Evolutionary conservation across 208 protist species (phyloP).

Genomic region (Wallacemonas sp.): DNA sequence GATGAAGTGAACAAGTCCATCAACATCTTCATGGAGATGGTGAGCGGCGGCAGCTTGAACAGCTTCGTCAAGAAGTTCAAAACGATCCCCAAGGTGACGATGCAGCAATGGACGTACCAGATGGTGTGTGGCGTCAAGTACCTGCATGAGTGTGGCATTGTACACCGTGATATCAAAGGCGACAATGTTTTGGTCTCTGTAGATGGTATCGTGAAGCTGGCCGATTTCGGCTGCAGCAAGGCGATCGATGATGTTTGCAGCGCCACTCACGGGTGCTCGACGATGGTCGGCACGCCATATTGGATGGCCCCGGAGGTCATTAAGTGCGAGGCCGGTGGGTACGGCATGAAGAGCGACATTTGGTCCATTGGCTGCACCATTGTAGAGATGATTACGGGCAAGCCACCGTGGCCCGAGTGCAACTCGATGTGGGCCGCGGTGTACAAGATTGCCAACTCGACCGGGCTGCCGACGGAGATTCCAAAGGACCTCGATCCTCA

Average conservation of each 20-base stretch:
- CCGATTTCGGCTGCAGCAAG: conserved; percentile 93
- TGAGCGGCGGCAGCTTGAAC: conserved; percentile 80
- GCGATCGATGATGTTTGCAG: conserved; percentile 83
- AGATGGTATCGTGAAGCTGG: conserved; percentile 88
- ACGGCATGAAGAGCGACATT: conserved; percentile 93
- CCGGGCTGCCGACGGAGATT: conserved; percentile 83
- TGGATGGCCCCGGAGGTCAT: conserved; percentile 94
- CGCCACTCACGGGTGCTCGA: conserved; percentile 71
- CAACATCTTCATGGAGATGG: conserved; percentile 95
- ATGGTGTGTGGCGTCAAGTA: conserved; percentile 91
- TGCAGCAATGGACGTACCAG: conserved; percentile 88
- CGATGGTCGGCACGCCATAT: conserved; percentile 90
- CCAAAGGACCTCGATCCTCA: conserved; percentile 69
- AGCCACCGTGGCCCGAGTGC: conserved; percentile 89
- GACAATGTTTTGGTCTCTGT: conserved; percentile 89
- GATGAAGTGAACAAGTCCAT: conserved; percentile 65
- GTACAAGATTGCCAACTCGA: conserved; percentile 88
- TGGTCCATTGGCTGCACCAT: conserved; percentile 95
- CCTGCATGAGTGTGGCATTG: conserved; percentile 86
- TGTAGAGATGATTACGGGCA: conserved; percentile 93
- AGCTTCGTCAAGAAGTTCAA: conserved; percentile 83
- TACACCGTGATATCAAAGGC: conserved; percentile 92
- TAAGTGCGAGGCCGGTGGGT: conserved; percentile 84
- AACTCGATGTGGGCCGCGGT: conserved; percentile 88
- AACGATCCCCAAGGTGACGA: conserved; percentile 63